These are phyloP conservation scores for Hypoxylon sp. DNA, from an alignment of 2,329 filamentous ascomycete species.

Conservation along the genomic window DNA sequence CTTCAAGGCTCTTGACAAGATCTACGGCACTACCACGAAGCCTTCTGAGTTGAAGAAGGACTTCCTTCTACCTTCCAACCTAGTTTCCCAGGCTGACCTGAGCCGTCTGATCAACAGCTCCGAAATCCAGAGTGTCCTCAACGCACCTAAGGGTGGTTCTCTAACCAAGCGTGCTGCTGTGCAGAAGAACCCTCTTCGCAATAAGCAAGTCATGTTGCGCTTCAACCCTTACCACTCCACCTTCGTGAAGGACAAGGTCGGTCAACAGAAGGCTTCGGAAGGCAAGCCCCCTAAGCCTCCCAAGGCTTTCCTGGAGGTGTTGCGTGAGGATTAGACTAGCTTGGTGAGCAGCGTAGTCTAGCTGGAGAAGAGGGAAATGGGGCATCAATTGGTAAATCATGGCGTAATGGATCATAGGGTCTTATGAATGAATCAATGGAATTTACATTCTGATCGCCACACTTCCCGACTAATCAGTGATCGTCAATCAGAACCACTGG, in stretches of 20 bases:
- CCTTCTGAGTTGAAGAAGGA: constrained; percentile 97
- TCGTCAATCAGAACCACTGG: not conserved
- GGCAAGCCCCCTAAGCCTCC: constrained; percentile 69
- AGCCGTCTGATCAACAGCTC: constrained; percentile 99
- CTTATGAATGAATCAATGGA: constrained; percentile 55
- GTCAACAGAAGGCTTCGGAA: constrained; percentile 75
- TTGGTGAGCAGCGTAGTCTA: constrained; percentile 57
- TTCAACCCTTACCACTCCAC: constrained; percentile 98
- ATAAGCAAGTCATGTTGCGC: constrained; percentile 98
- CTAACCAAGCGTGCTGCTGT: constrained; percentile 90
- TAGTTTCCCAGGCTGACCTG: constrained; percentile 95
- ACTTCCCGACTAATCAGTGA: constrained; percentile 31
- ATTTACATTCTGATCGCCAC: constrained; percentile 51
- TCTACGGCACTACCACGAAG: constrained; percentile 95
- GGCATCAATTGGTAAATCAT: constrained; percentile 51
- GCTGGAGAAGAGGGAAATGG: constrained; percentile 34
- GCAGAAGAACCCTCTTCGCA: constrained; percentile 99
- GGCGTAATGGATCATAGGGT: constrained; percentile 57
- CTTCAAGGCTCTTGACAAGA: constrained; percentile 94
- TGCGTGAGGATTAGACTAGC: constrained; percentile 55
- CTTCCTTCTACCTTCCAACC: constrained; percentile 94
- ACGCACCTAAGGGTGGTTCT: constrained; percentile 90
- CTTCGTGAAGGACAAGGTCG: constrained; percentile 89
- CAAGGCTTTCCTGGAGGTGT: constrained; percentile 51
- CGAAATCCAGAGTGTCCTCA: constrained; percentile 96